These are phyloP conservation scores for Aspergillus sp. DNA, from an alignment of 2,329 filamentous ascomycete genomes.

Conservation along the genomic window DNA sequence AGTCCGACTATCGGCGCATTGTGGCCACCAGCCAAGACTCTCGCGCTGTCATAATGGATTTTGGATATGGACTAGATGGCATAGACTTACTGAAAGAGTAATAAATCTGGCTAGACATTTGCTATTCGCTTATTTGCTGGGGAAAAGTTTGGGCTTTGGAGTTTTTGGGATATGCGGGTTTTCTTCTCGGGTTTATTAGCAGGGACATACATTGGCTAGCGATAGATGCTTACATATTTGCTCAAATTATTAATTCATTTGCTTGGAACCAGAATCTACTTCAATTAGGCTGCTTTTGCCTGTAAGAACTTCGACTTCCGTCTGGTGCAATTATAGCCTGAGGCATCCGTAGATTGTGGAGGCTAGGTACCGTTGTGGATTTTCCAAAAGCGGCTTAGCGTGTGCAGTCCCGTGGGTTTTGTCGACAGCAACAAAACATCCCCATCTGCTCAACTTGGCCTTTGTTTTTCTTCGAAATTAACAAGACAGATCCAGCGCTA, in stretches of 20 bases:
- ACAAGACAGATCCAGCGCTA: constrained; percentile 11
- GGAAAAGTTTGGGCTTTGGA: constrained; percentile 9
- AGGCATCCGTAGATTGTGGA: constrained; percentile 10
- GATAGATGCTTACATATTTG: constrained; percentile 16
- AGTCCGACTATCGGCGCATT: constrained; percentile 92
- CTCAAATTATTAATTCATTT: neutral
- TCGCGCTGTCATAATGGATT: constrained; percentile 90
- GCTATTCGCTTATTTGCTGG: neutral
- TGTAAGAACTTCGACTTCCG: neutral
- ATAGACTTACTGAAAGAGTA: constrained; percentile 54
- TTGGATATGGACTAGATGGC: constrained; percentile 64
- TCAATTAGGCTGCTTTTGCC: neutral
- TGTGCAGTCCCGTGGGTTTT: constrained; percentile 28
- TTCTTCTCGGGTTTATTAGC: constrained; percentile 1
- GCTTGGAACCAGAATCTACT: neutral
- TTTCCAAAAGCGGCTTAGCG: constrained; percentile 25
- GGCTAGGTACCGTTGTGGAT: constrained; percentile 19
- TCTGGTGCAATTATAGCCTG: neutral
- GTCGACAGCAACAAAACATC: constrained; percentile 30
- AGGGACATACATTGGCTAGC: constrained; percentile 18
- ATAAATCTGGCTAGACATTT: constrained; percentile 5
- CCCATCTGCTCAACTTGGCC: constrained; percentile 11
- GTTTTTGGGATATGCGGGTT: neutral
- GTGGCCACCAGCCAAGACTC: constrained; percentile 94
- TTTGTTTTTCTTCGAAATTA: constrained; percentile 18